A percentile compares a stretch with the other conserved stretches of the same genome.
phyloP scores from a whole-genome alignment of 345 rosid species.

The Eucalyptus grandis region DNA sequence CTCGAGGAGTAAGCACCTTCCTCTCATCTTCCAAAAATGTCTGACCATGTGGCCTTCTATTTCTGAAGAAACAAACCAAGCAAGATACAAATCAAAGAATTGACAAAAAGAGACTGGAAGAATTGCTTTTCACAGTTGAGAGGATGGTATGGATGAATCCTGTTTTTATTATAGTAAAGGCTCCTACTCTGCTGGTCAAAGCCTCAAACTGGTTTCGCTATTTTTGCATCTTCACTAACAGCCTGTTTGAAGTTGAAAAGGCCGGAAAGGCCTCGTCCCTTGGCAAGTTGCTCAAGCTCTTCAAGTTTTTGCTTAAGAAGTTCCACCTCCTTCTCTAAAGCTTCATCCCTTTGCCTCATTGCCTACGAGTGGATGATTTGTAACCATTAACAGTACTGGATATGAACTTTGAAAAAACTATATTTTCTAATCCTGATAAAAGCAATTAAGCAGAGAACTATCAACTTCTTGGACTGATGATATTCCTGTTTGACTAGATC shows the following conservation, averaged over 20 bases:
- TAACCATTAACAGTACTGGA: background rate
- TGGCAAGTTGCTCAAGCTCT: slow-evolving; percentile 76
- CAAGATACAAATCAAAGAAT: background rate
- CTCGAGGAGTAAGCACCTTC: background rate
- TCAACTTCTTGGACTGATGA: background rate
- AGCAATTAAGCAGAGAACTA: background rate
- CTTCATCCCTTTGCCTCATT: slow-evolving; percentile 54
- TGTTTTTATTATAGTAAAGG: background rate
- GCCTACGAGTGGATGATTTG: slow-evolving; percentile 8
- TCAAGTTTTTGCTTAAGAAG: slow-evolving; percentile 40
- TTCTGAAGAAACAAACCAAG: background rate
- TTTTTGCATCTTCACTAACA: slow-evolving; percentile 4
- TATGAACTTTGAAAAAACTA: background rate
- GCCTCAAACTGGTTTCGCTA: slow-evolving; percentile 22
- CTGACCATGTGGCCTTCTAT: background rate
- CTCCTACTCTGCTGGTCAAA: background rate
- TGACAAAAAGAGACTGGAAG: background rate
- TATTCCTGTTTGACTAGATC: background rate
- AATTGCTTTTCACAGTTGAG: background rate
- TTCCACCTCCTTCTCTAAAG: slow-evolving; percentile 39
- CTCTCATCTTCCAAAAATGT: background rate
- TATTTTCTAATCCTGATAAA: background rate
- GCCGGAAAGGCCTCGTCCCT: slow-evolving; percentile 51
- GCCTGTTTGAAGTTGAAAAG: slow-evolving; percentile 35
- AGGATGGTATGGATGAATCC: background rate